A percentile compares a stretch with the other conserved stretches of the same genome.
Conservation (phyloP, 2,329 filamentous ascomycete species). For the Monilinia polystroma region DNA sequence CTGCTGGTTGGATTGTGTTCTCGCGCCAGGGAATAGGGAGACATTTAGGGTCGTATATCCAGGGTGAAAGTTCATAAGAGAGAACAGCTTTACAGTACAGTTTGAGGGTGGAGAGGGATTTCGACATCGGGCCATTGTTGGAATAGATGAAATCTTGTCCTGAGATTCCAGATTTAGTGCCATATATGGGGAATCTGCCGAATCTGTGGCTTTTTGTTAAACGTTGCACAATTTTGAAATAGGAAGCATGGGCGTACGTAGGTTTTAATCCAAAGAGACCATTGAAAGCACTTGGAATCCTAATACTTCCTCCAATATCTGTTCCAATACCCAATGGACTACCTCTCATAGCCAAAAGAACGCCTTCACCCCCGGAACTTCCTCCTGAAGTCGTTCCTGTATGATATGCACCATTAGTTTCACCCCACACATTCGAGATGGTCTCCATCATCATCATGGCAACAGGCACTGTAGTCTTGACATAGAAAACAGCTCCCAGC, state of each 20-base stretch:
- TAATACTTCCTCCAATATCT: constrained; percentile 40
- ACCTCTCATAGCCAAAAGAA: constrained; percentile 22
- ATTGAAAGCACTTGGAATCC: constrained; percentile 44
- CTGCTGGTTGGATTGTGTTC: constrained; percentile 28
- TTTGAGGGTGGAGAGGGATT: constrained; percentile 8
- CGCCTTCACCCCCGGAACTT: constrained; percentile 32
- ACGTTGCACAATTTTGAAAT: not conserved
- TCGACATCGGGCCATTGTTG: constrained; percentile 22
- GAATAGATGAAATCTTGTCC: constrained; percentile 24
- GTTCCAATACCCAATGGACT: constrained; percentile 24
- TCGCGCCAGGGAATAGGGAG: constrained; percentile 28
- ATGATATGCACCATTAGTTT: constrained; percentile 42
- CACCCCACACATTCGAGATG: constrained; percentile 20
- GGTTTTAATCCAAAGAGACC: constrained; percentile 44
- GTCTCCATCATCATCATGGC: constrained; percentile 40
- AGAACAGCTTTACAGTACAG: constrained; percentile 26
- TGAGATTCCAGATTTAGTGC: constrained; percentile 20
- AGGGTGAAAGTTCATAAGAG: constrained; percentile 36
- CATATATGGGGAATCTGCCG: constrained; percentile 22
- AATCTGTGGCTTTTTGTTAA: constrained; percentile 37
- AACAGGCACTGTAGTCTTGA: constrained; percentile 81
- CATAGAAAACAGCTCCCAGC: constrained; percentile 68
- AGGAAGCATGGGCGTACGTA: constrained; percentile 28
- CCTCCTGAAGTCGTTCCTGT: constrained; percentile 35
- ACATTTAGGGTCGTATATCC: constrained; percentile 42